Conservation (phyloP, 2,329 filamentous ascomycete genomes). For the Diplodia seriata region DNA sequence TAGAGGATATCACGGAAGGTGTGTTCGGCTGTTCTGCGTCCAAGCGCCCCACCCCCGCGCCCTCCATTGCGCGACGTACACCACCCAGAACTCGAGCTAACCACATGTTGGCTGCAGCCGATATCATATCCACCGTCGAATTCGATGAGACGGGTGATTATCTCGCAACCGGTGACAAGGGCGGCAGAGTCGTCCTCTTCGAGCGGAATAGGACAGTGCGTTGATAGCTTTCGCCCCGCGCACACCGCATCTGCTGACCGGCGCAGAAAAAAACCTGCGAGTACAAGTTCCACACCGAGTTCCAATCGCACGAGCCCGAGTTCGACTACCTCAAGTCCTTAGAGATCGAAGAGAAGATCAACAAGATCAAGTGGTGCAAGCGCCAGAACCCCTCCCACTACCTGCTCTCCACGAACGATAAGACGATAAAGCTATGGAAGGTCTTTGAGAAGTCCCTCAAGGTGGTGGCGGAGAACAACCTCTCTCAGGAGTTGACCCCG, state of each 20-base stretch:
- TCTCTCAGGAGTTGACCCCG: conserved; percentile 92
- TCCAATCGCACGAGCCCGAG: conserved; percentile 98
- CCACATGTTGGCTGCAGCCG: conserved; percentile 69
- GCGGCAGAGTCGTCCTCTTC: conserved; percentile 83
- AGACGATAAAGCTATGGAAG: conserved; percentile 99
- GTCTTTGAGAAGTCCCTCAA: conserved; percentile 99
- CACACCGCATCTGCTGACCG: conserved; percentile 28
- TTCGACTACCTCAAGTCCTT: conserved; percentile 99
- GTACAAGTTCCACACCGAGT: conserved; percentile 99
- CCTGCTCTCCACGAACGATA: conserved; percentile 97
- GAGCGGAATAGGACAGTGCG: conserved; percentile 94
- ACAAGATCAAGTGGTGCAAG: conserved; percentile 99
- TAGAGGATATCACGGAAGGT: conserved; percentile 97
- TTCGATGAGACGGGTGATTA: conserved; percentile 92
- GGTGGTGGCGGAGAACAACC: conserved; percentile 98
- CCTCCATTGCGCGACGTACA: conserved; percentile 8
- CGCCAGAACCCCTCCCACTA: conserved; percentile 99
- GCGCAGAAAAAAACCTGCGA: conserved; percentile 98
- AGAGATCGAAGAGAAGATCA: conserved; percentile 99
- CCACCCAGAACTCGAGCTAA: conserved; percentile 15
- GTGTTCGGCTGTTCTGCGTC: conserved; percentile 27
- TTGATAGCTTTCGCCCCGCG: conserved; percentile 36
- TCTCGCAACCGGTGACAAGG: conserved; percentile 88
- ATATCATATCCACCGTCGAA: conserved; percentile 91
- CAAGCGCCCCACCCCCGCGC: conserved; percentile 32